Evolutionary conservation across 495 filamentous ascomycete genomes (phyloP).

Genomic region (Cercophora newfieldiana): DNA sequence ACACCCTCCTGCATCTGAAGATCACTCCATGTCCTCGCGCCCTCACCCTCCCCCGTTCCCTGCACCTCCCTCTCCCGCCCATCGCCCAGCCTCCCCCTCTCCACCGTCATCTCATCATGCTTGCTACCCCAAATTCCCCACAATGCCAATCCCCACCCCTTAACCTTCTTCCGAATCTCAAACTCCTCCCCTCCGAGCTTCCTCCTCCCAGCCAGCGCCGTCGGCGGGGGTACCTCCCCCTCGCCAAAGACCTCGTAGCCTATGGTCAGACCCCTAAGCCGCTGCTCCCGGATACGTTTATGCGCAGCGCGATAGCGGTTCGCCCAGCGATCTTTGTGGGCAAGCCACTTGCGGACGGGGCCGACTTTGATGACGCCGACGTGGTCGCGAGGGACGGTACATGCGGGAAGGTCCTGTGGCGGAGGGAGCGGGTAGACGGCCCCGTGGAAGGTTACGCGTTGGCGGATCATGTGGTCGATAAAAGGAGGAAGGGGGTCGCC

Average conservation of each 20-base stretch:
- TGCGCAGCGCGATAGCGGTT: constrained; percentile 64
- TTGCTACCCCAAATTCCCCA: constrained; percentile 87
- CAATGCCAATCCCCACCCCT: constrained; percentile 73
- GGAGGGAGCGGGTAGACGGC: constrained; percentile 65
- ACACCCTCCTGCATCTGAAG: constrained; percentile 34
- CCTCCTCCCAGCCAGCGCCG: constrained; percentile 72
- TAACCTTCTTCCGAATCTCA: constrained; percentile 49
- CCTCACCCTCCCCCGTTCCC: constrained; percentile 36
- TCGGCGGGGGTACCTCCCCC: constrained; percentile 78
- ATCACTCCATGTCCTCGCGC: constrained; percentile 39
- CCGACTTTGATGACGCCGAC: constrained; percentile 78
- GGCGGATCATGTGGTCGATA: constrained; percentile 84
- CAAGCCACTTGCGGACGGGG: constrained; percentile 82
- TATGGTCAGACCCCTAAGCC: constrained; percentile 66
- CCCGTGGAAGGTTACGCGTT: constrained; percentile 77
- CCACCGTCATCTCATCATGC: constrained; percentile 75
- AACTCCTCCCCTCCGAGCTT: constrained; percentile 44
- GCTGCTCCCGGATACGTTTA: constrained; percentile 64
- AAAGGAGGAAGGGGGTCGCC: constrained; percentile 81
- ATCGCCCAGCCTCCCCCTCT: constrained; percentile 46
- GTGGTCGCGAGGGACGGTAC: constrained; percentile 58
- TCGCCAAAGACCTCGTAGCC: constrained; percentile 68
- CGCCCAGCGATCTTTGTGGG: constrained; percentile 69
- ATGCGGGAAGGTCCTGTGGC: constrained; percentile 58
- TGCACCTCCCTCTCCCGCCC: constrained; percentile 29